Percentiles rank a stretch among this genome's conserved stretches.
phyloP scores from a whole-genome alignment of 495 filamentous ascomycete species.

The Trypethelium eluteriae region DNA sequence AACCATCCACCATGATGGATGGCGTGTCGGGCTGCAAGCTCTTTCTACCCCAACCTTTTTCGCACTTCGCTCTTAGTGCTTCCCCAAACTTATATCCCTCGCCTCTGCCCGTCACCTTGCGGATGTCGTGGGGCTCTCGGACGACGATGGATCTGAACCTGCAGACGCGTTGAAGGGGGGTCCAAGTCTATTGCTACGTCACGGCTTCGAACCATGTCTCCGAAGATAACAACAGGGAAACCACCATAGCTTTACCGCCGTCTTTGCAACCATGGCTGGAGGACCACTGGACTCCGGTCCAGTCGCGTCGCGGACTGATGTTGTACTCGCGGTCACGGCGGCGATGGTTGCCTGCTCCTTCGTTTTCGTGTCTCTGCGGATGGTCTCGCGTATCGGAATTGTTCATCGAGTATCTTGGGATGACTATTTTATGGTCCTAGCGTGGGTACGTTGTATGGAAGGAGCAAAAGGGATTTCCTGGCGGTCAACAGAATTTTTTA shows the following conservation, averaged over 20 bases:
- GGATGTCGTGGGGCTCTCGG: too few species aligned
- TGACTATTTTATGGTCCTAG: slow-evolving; percentile 76
- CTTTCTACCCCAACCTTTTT: background rate
- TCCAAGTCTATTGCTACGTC: too few species aligned
- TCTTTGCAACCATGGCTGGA: background rate
- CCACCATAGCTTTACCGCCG: background rate
- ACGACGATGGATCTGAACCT: too few species aligned
- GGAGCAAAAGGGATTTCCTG: too few species aligned
- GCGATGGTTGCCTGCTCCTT: slow-evolving; percentile 58
- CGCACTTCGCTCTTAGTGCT: background rate
- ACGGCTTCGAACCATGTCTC: background rate
- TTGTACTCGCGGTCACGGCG: slow-evolving; percentile 68
- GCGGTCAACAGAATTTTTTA: background rate
- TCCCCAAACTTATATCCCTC: background rate
- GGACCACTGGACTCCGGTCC: background rate
- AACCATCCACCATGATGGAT: background rate
- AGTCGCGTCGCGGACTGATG: slow-evolving; percentile 43
- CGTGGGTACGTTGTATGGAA: slow-evolving; percentile 52
- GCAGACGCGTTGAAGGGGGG: too few species aligned
- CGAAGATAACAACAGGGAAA: background rate
- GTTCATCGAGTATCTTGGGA: slow-evolving; percentile 61
- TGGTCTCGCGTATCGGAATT: slow-evolving; percentile 65
- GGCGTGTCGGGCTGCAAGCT: too few species aligned
- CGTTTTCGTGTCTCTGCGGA: slow-evolving; percentile 62
- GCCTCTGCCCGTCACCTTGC: too few species aligned